Conservation (phyloP, 2,329 filamentous ascomycete genomes). For the Chrysosporium keratinophilum region DNA sequence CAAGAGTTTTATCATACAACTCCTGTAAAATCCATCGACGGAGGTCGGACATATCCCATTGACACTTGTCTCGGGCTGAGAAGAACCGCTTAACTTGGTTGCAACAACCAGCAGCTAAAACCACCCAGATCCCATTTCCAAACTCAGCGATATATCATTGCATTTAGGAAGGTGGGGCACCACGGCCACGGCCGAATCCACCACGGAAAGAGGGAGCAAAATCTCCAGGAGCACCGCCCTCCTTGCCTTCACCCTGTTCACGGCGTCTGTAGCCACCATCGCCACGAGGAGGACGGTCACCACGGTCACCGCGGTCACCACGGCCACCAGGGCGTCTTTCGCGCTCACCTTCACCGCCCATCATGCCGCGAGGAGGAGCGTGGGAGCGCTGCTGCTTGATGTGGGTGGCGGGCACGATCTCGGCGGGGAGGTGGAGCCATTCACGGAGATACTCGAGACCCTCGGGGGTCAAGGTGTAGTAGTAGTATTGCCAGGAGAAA, state of each 20-base stretch:
- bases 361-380: slow-evolving; percentile 96
- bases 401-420: slow-evolving; percentile 99
- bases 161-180: slow-evolving; percentile 44
- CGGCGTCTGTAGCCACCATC: slow-evolving; percentile 87
- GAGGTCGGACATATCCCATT: background rate
- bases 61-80: background rate
- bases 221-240: slow-evolving; percentile 82
- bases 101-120: background rate
- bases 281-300: slow-evolving; percentile 55
- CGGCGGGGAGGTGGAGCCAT: slow-evolving; percentile 98
- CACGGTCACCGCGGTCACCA: slow-evolving; percentile 53
- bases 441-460: slow-evolving; percentile 99
- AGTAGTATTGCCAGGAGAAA: slow-evolving; percentile 99
- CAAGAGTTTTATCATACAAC: background rate
- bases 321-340: slow-evolving; percentile 78
- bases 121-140: background rate
- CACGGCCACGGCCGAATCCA: slow-evolving; percentile 81
- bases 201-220: slow-evolving; percentile 90
- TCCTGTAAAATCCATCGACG: background rate
- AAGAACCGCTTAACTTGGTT: background rate
- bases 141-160: background rate
- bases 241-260: slow-evolving; percentile 76
- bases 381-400: slow-evolving; percentile 99
- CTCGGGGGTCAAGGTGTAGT: slow-evolving; percentile 99
- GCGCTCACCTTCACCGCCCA: slow-evolving; percentile 65